These are phyloP conservation scores for Sonneratia caseolaris DNA, from an alignment of 345 rosid genomes.

Conservation along the genomic window DNA sequence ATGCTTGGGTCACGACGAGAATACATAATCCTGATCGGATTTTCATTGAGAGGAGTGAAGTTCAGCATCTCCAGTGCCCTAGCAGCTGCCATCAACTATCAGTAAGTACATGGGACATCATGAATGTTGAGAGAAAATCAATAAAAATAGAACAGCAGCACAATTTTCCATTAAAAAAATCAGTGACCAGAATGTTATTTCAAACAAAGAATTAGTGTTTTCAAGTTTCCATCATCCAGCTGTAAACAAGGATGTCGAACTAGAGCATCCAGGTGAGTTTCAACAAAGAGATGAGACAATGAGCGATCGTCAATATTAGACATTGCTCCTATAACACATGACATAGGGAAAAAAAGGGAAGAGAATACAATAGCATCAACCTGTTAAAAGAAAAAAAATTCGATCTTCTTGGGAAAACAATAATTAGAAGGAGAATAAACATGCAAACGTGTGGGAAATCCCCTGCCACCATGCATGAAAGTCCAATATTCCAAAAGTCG, in stretches of 20 bases:
- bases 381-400: background rate
- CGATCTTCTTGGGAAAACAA: background rate
- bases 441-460: background rate
- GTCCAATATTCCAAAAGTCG: background rate
- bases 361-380: background rate
- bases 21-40: slow-evolving; percentile 71
- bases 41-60: slow-evolving; percentile 67
- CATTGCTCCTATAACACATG: background rate
- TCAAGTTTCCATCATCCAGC: background rate
- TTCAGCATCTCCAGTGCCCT: slow-evolving; percentile 76
- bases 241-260: background rate
- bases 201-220: background rate
- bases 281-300: background rate
- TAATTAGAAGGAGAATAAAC: background rate
- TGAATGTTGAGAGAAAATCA: background rate
- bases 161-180: background rate
- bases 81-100: slow-evolving; percentile 42
- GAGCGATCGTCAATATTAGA: background rate
- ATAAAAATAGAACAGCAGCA: background rate
- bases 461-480: background rate
- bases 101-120: background rate
- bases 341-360: background rate
- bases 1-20: slow-evolving; percentile 71
- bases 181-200: background rate
- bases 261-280: background rate